These are phyloP conservation scores for Colletotrichum destructivum DNA, from an alignment of 2,329 filamentous ascomycete genomes.

Conservation along the genomic window DNA sequence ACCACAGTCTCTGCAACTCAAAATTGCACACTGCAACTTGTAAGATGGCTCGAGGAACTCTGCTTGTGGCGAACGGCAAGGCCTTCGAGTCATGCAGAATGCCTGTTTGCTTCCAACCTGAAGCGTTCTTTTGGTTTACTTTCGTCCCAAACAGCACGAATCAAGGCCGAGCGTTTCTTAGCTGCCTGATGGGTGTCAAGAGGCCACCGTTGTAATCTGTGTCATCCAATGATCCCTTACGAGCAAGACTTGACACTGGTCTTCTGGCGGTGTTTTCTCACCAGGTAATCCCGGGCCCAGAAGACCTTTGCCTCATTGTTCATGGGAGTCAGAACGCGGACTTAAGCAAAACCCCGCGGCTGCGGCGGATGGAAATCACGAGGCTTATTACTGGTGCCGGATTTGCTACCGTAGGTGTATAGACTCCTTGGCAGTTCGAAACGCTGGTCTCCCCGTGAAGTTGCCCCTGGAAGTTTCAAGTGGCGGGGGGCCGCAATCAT, in stretches of 20 bases:
- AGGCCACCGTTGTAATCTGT: neutral
- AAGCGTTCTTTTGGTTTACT: conserved; percentile 2
- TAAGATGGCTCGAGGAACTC: neutral
- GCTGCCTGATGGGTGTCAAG: neutral
- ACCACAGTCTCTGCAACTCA: too few species aligned
- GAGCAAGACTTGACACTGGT: neutral
- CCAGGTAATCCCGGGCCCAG: conserved; percentile 1
- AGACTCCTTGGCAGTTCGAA: conserved; percentile 17
- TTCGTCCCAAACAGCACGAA: neutral
- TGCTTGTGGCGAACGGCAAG: neutral
- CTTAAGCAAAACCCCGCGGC: neutral
- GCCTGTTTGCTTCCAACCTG: neutral
- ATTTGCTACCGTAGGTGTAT: too few species aligned
- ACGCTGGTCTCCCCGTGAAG: conserved; percentile 22
- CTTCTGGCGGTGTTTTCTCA: neutral
- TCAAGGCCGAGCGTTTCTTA: neutral
- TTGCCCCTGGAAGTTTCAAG: conserved; percentile 20
- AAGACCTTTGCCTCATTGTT: neutral
- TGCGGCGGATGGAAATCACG: neutral
- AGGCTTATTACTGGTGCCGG: neutral
- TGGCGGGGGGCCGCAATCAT: neutral
- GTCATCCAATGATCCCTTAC: neutral
- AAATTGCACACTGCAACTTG: neutral
- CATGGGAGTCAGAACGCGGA: neutral
- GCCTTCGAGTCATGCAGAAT: conserved; percentile 2